These are phyloP conservation scores for Scedosporium apiospermum DNA, from an alignment of 2,329 filamentous ascomycete genomes.

Conservation along the genomic window DNA sequence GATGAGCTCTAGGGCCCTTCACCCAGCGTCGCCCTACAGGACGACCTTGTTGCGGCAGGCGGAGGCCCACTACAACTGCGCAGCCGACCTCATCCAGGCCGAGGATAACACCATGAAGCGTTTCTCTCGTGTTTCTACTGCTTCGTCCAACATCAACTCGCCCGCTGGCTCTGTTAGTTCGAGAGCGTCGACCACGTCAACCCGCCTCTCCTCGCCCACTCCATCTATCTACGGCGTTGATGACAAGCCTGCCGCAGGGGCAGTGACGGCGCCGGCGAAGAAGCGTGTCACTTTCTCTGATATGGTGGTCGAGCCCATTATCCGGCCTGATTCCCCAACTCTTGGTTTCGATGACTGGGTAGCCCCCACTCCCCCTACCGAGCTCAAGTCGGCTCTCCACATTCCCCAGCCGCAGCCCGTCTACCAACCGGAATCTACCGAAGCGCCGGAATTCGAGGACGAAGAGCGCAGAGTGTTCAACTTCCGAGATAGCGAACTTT, in stretches of 20 bases:
- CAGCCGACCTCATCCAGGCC: constrained; percentile 35
- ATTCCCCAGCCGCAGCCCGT: constrained; percentile 7
- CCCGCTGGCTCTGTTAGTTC: constrained; percentile 37
- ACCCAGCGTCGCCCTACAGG: constrained; percentile 34
- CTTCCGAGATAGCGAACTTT: constrained; percentile 12
- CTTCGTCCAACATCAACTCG: constrained; percentile 32
- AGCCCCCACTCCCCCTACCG: constrained; percentile 11
- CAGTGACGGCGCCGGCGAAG: constrained; percentile 15
- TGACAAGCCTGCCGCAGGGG: constrained; percentile 12
- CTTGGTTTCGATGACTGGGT: constrained; percentile 43
- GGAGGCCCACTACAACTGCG: constrained; percentile 39
- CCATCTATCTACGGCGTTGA: constrained; percentile 31
- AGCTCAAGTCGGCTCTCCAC: constrained; percentile 8
- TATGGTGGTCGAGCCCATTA: constrained; percentile 31
- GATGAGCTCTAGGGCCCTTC: constrained; percentile 41
- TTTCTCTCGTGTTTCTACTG: constrained; percentile 27
- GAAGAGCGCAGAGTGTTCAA: neutral
- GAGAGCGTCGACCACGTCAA: constrained; percentile 29
- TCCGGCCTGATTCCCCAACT: constrained; percentile 51
- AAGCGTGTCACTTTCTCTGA: constrained; percentile 30
- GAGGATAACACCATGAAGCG: constrained; percentile 34
- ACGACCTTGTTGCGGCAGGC: constrained; percentile 40
- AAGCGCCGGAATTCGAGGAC: constrained; percentile 1
- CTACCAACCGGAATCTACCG: neutral
- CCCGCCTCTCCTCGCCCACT: constrained; percentile 35